Percentiles rank a stretch among this genome's conserved stretches.
These are phyloP conservation scores for Melanomma pulvis-pyrius DNA, from an alignment of 495 filamentous ascomycete genomes.

Conservation along the genomic window DNA sequence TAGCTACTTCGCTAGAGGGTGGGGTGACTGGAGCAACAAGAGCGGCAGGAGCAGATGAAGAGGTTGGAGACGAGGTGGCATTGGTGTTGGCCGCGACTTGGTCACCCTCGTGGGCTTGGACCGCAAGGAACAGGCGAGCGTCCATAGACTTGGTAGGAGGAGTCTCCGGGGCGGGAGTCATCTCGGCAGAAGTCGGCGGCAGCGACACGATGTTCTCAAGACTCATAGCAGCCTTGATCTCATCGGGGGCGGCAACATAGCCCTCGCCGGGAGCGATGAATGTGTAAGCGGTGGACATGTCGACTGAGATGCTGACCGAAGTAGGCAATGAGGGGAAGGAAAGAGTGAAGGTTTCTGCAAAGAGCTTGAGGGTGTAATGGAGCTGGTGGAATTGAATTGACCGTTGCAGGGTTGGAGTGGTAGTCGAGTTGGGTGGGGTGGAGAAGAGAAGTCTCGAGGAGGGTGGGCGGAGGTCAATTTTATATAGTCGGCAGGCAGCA, in stretches of 20 bases:
- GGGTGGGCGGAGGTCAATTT: background rate
- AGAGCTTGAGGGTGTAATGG: background rate
- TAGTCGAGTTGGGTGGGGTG: background rate
- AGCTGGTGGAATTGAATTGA: background rate
- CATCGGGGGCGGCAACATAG: background rate
- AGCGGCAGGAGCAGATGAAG: background rate
- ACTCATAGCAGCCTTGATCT: background rate
- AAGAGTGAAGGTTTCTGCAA: background rate
- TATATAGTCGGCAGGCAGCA: slow-evolving; percentile 1
- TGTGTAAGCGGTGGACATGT: background rate
- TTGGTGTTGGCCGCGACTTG: too few species aligned
- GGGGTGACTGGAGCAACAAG: too few species aligned
- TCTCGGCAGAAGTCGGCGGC: too few species aligned
- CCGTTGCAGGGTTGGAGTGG: background rate
- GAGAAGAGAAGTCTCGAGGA: background rate
- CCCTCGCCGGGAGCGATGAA: background rate
- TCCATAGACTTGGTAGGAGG: background rate
- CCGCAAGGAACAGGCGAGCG: background rate
- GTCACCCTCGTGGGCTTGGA: too few species aligned
- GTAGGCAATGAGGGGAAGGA: background rate
- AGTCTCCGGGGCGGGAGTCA: background rate
- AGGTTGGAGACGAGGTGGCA: too few species aligned
- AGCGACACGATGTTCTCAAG: background rate
- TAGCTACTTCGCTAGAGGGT: background rate
- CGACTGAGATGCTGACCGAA: background rate